Base-by-base conservation (phyloP, 2,329 filamentous ascomycete species). In the Curvularia verruculosa region DNA sequence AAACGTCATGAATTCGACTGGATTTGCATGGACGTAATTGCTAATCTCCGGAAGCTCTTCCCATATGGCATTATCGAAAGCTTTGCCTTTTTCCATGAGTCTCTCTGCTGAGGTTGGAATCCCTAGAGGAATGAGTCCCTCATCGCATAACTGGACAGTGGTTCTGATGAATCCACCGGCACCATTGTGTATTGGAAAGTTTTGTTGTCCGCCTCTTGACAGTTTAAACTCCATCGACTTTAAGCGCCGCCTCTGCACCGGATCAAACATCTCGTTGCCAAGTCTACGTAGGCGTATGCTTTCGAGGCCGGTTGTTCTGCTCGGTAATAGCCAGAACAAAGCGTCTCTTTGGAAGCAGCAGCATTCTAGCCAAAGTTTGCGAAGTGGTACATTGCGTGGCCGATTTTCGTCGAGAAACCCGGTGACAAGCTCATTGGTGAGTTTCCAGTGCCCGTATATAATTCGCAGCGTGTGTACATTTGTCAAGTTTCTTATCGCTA, bases 331-430 rank as follows among this genome's bases (percentile, higher is more conserved):
- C 28, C 68, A 60, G 15, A 37, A 52, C 13, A 64, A 52, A 3
- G 62, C 52, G 12, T 62, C 49, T 1, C 70, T 68, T 5, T 71
- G 69, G 9, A 70, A 66, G 15, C 73, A 75, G 54, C 77, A 79
- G 50, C 75, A 80, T 52, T 82, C 80, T 3, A 82, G 66, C 80
- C 80, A 82, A 5, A 82, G 70, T 49, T 70, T 76, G 10, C 75
- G 71, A 13, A 81, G 56, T 2, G 72, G 72, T 7, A 68, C 60
- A 18, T 59, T 60, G 2, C 68, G 68, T 10, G 67, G 59, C 18
- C 75, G 62, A 2, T 52, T 21, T 13, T 65, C 64, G 41, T 78
- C 70, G 26, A 82, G 72, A 57, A 81, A 76, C 26, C 75, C 75
- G 2, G 74, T 60, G 8, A 82, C 40, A 10, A 82, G 67, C 5